Conservation (phyloP, 2,329 filamentous ascomycete species). For the Phialemoniopsis sp. region DNA sequence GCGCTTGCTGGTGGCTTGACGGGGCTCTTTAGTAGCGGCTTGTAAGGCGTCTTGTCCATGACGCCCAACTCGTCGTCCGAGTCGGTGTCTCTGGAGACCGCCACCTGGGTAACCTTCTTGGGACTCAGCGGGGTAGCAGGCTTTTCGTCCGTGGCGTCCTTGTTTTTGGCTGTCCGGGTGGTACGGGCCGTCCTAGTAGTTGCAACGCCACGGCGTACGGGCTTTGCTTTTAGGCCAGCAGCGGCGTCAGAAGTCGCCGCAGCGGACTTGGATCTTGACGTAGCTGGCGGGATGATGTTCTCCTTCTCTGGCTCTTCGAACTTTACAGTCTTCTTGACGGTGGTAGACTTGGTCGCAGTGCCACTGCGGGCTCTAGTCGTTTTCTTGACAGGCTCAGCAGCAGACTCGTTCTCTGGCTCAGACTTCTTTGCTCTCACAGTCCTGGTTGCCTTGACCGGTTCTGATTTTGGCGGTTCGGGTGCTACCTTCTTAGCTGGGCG, state of each 20-base stretch:
- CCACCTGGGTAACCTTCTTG: conserved; percentile 60
- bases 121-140: conserved; percentile 51
- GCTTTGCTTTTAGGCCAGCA: conserved; percentile 27
- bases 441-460: conserved; percentile 21
- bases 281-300: conserved; percentile 42
- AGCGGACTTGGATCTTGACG: conserved; percentile 25
- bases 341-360: conserved; percentile 24
- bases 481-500: conserved; percentile 24
- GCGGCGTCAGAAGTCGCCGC: conserved; percentile 13
- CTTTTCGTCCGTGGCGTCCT: conserved; percentile 25
- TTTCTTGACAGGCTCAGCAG: conserved; percentile 23
- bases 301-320: conserved; percentile 65
- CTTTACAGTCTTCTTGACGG: conserved; percentile 56
- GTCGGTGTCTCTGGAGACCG: conserved; percentile 36
- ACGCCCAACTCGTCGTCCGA: conserved; percentile 59
- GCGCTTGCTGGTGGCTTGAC: conserved; percentile 39
- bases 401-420: background rate
- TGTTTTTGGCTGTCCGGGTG: conserved; percentile 24
- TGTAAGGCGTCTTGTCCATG: conserved; percentile 44
- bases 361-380: conserved; percentile 28
- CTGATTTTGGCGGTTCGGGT: conserved; percentile 15
- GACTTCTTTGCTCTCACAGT: conserved; percentile 20
- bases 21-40: conserved; percentile 51
- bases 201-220: conserved; percentile 8
- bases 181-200: conserved; percentile 16